Conservation (phyloP, 257 asterid species). For the Solanum boliviense region DNA sequence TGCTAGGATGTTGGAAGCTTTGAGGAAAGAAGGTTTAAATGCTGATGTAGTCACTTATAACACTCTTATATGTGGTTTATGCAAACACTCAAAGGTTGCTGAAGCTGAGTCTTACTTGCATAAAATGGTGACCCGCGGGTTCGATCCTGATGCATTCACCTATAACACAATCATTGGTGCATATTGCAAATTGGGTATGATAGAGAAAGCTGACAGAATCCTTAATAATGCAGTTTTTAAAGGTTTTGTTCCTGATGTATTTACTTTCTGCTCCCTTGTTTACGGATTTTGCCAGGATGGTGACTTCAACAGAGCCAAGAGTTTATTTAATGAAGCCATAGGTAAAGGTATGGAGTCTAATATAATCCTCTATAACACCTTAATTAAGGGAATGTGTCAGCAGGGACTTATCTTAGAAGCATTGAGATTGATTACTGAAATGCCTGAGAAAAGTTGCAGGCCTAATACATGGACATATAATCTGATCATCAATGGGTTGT, state of each 20-base stretch:
- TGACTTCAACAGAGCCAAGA: conserved; percentile 55
- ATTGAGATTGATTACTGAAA: conserved; percentile 58
- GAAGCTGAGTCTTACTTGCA: conserved; percentile 70
- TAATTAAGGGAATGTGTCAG: conserved; percentile 63
- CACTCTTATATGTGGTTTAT: conserved; percentile 70
- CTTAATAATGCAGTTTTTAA: conserved; percentile 52
- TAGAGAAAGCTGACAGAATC: conserved; percentile 51
- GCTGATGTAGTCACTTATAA: conserved; percentile 84
- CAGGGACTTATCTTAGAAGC: conserved; percentile 67
- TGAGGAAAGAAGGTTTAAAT: conserved; percentile 32
- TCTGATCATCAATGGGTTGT: conserved; percentile 63
- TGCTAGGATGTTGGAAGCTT: conserved; percentile 42
- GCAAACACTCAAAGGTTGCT: conserved; percentile 63
- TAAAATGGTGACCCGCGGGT: conserved; percentile 68
- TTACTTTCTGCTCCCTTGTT: conserved; percentile 69
- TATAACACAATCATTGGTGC: conserved; percentile 75
- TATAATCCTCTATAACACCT: conserved; percentile 47
- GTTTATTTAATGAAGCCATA: conserved; percentile 38
- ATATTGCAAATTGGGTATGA: conserved; percentile 63
- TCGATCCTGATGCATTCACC: conserved; percentile 68
- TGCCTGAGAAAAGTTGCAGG: conserved; percentile 51
- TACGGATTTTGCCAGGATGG: conserved; percentile 67
- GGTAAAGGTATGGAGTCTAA: conserved; percentile 43
- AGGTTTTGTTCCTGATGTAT: conserved; percentile 76
- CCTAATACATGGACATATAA: conserved; percentile 83